Base-by-base conservation (phyloP, 768 basidiomycete species). In the Lentinula detonsa region DNA sequence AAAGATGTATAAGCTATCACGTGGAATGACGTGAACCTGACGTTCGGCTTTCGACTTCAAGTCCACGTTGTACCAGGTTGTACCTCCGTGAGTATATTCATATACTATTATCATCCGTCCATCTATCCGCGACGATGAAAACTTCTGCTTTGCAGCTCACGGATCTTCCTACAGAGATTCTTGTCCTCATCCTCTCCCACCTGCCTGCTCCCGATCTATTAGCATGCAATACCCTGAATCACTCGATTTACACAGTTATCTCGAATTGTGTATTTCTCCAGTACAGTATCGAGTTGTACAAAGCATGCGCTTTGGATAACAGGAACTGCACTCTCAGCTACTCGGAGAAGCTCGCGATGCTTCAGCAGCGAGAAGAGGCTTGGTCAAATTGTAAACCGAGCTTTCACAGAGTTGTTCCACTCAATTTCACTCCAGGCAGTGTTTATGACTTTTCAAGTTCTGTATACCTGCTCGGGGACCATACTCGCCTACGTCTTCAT, bases 371-470 rank as follows among this genome's bases (percentile, higher is more conserved):
- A 2, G 72, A 75, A 46, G 61, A 66, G 1, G 71, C 74, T 0
- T 81, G 78, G 78, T 28, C 61, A 2, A 57, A 62, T 8, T 60
- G 73, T 8, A 39, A 61, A 15, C 63, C 72, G 1, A 62, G 65
- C 5, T 77, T 74, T 54, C 63, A 64, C 2, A 66, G 58, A 35
- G 62, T 58, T 0, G 64, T 78, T 13, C 62, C 66, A 1, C 70
- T 76, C 10, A 59, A 61, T 1, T 71, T 74, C 50, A 45, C 46
- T 1, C 66, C 73, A 0, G 74, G 70, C 3, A 75, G 76, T 5
- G 76, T 81, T 34, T 80, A 79, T 54, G 78, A 81, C 59, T 69
- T 81, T 11, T 72, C 73, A 0, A 76, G 73, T 0, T 77, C 78
- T 1, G 65, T 75, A 1, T 81, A 77, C 64, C 61, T 81, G 16